Percentiles rank a stretch among this genome's conserved stretches.
Conservation (phyloP, 495 filamentous ascomycete species). For the Aspergillus diversus region DNA sequence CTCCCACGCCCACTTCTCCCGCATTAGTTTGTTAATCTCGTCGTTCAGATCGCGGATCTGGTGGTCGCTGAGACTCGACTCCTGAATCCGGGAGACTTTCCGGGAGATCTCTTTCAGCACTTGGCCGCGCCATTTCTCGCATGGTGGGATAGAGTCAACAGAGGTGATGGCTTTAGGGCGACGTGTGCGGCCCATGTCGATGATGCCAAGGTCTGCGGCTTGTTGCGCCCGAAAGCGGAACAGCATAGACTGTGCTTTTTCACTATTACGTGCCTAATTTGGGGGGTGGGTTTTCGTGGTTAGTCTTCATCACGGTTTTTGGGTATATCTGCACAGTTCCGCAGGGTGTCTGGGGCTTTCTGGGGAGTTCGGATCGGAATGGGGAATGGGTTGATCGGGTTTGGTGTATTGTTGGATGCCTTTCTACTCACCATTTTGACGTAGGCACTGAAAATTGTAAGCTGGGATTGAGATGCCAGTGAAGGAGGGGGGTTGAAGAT, state of each 20-base stretch:
- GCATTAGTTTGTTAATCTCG: constrained; percentile 98
- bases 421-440: constrained; percentile 40
- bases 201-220: constrained; percentile 93
- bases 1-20: constrained; percentile 99
- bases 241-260: constrained; percentile 99
- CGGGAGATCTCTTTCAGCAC: constrained; percentile 96
- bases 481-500: constrained; percentile 23
- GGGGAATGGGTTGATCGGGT: background rate
- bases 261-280: constrained; percentile 75
- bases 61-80: constrained; percentile 83
- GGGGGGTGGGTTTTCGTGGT: background rate
- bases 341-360: background rate
- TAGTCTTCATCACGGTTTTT: constrained; percentile 10
- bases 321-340: background rate
- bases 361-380: background rate
- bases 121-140: constrained; percentile 98
- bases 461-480: constrained; percentile 20
- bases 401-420: background rate
- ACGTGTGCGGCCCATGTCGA: constrained; percentile 87
- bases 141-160: constrained; percentile 78
- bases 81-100: constrained; percentile 95
- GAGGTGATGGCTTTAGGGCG: constrained; percentile 88
- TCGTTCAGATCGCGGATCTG: constrained; percentile 98
- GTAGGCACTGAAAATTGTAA: constrained; percentile 19
- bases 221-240: constrained; percentile 99